Conservation (phyloP, 345 rosid genomes). For the Lepidium aucheri region DNA sequence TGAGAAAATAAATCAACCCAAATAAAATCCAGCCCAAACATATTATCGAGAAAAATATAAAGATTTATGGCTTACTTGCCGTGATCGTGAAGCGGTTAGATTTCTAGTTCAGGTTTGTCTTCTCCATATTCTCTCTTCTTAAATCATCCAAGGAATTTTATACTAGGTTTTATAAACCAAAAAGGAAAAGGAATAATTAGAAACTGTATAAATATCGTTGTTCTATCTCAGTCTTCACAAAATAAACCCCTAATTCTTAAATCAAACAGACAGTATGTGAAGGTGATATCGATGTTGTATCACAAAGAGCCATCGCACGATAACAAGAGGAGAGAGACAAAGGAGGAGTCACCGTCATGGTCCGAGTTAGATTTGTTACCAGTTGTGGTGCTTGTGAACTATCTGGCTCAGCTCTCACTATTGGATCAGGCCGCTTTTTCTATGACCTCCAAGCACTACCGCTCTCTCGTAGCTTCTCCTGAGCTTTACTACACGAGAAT, state of each 20-base stretch:
- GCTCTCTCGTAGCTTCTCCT: no score
- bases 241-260: no score
- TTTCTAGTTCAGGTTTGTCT: constrained; percentile 13
- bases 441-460: no score
- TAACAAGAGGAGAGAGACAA: background rate
- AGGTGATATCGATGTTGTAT: no score
- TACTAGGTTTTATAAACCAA: background rate
- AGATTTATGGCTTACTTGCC: background rate
- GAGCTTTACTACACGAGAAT: no score
- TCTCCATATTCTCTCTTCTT: background rate
- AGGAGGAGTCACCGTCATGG: background rate
- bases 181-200: no score
- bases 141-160: background rate
- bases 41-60: background rate
- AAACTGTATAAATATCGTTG: no score
- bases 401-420: background rate
- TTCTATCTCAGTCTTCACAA: no score
- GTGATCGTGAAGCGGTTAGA: background rate
- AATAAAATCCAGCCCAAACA: background rate
- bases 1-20: background rate
- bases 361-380: background rate
- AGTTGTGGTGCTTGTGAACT: background rate
- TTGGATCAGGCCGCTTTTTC: no score
- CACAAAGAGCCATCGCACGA: background rate
- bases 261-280: no score